Evolutionary conservation across 2,329 filamentous ascomycete species (phyloP).

Genomic region (Tolypocladium guangdongense): DNA sequence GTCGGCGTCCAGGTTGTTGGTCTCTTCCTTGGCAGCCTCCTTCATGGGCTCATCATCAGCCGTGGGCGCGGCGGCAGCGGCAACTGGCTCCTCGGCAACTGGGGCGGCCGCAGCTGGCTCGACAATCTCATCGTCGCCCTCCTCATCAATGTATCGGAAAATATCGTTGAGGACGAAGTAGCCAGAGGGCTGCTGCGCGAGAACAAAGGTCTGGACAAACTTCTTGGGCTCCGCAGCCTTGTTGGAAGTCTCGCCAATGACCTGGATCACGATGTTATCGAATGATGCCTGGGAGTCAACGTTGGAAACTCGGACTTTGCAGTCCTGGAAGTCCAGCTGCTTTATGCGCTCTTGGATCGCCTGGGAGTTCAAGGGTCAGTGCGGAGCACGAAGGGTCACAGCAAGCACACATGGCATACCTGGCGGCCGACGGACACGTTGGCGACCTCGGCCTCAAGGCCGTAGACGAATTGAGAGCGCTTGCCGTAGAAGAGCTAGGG

Average conservation of each 20-base stretch:
- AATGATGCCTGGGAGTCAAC: slow-evolving; percentile 92
- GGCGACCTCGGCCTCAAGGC: slow-evolving; percentile 80
- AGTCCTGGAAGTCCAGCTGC: slow-evolving; percentile 86
- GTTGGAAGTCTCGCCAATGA: slow-evolving; percentile 96
- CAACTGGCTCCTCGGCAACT: slow-evolving; percentile 13
- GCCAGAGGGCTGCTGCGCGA: slow-evolving; percentile 89
- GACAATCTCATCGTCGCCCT: slow-evolving; percentile 56
- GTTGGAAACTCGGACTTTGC: slow-evolving; percentile 96
- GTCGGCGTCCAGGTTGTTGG: slow-evolving; percentile 29
- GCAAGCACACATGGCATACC: slow-evolving; percentile 33
- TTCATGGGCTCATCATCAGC: slow-evolving; percentile 17
- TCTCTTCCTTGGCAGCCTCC: slow-evolving; percentile 24
- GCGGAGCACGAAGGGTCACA: neutral
- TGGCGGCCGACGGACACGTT: slow-evolving; percentile 78
- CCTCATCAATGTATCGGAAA: slow-evolving; percentile 83
- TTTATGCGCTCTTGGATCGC: slow-evolving; percentile 92
- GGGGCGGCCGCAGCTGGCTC: slow-evolving; percentile 22
- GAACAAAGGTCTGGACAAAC: slow-evolving; percentile 95
- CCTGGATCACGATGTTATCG: slow-evolving; percentile 92
- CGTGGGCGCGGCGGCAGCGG: slow-evolving; percentile 16
- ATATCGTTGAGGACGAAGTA: slow-evolving; percentile 99
- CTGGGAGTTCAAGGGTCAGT: slow-evolving; percentile 32
- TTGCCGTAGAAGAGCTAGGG: slow-evolving; percentile 84
- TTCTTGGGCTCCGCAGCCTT: slow-evolving; percentile 85
- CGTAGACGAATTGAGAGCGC: slow-evolving; percentile 88